Evolutionary conservation across 164 flowering plant species (phyloP), one percentile per base, ranked within the genome.

Genomic region (Kingdonia uniflora): DNA sequence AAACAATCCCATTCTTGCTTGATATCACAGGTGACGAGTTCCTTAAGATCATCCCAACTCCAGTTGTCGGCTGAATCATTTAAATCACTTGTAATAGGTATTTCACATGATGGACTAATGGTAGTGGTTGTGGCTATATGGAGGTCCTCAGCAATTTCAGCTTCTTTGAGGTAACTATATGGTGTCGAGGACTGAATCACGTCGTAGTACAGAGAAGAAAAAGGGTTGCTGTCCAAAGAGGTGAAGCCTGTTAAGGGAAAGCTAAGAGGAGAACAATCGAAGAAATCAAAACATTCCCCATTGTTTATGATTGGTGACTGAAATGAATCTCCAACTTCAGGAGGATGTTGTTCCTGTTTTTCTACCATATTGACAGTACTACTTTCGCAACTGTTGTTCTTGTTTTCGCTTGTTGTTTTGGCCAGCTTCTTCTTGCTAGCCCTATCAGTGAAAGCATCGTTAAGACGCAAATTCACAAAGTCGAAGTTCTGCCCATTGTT

Each of bases 371-470:
- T 29, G 8, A 4, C 4, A 8, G 35, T 29, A 29, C 35, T 29
- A 8, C 35, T 29, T 29, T 3, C 35, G 35, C 6, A 29, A 19
- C 68, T 26, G 48, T 51, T 26, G 68, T 59, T 43, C 42, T 50
- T 22, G 43, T 59, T 35, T 37, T 48, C 42, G 56, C 56, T 16
- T 20, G 56, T 19, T 19, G 76, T 60, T 52, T 76, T 81, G 33
- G 42, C 55, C 3, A 80, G 79, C 72, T 82, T 87, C 55, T 75
- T 84, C 59, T 81, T 87, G 37, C 85, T 80, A 56, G 75, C 80
- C 37, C 89, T 91, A 13, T 91, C 96, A 2, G 84, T 75, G 35
- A 29, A 29, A 29, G 8, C 35, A 29, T 29, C 35, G 35, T 4
- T 29, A 29, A 29, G 6, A 3, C 35, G 6, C 35, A 3, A 3